Evolutionary conservation across 805 yeast species (phyloP).

Genomic region (Yamadazyma tumulicola): DNA sequence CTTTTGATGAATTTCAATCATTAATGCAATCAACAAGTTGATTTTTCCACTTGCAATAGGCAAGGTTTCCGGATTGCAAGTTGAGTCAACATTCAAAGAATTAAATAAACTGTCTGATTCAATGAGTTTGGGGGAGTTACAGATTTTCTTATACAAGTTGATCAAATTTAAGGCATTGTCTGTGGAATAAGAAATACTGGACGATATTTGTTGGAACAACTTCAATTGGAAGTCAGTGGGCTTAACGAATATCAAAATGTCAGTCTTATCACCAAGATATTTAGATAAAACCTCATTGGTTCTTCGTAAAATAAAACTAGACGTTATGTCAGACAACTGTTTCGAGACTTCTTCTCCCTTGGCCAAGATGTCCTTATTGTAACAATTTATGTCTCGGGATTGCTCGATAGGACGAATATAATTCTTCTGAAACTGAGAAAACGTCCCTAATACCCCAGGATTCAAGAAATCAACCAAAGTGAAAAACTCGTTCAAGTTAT

Average conservation of each 20-base stretch:
- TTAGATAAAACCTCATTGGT: constrained; percentile 54
- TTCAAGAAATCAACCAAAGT: constrained; percentile 78
- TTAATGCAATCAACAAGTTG: constrained; percentile 50
- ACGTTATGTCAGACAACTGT: constrained; percentile 63
- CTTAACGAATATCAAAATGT: constrained; percentile 69
- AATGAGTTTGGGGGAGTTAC: constrained; percentile 75
- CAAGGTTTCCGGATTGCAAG: constrained; percentile 3
- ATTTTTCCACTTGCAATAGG: constrained; percentile 58
- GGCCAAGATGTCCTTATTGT: constrained; percentile 43
- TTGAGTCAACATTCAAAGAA: constrained; percentile 2
- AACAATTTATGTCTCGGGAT: constrained; percentile 63
- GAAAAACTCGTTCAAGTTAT: constrained; percentile 80
- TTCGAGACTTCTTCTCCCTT: constrained; percentile 60
- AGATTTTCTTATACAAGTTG: constrained; percentile 70
- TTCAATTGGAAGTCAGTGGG: constrained; percentile 63
- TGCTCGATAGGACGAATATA: constrained; percentile 68
- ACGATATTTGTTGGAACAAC: constrained; percentile 48
- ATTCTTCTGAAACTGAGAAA: constrained; percentile 52
- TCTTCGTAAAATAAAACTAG: constrained; percentile 67
- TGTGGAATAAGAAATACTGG: constrained; percentile 4
- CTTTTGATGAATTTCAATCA: constrained; percentile 48
- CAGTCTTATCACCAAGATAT: constrained; percentile 72
- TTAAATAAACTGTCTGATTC: constrained; percentile 45
- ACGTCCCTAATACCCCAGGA: constrained; percentile 74
- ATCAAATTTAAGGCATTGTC: constrained; percentile 63